Evolutionary conservation across 208 protist genomes (phyloP).

Genomic region (Angomonas deanei): DNA sequence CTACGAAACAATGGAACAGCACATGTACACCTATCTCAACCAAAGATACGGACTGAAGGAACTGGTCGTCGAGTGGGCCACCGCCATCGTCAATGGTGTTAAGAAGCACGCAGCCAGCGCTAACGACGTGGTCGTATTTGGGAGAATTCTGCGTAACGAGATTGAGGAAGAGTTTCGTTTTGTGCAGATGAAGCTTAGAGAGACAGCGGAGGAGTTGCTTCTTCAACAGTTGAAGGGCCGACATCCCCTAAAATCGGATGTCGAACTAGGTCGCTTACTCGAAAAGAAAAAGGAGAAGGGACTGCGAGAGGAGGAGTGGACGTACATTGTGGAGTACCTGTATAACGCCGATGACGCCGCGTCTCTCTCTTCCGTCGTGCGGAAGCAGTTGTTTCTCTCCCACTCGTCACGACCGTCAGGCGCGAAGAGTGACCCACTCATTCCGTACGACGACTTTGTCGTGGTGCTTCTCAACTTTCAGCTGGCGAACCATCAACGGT

Average conservation of each 20-base stretch:
- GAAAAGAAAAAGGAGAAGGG: conserved; percentile 42
- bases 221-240: conserved; percentile 53
- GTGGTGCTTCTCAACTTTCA: conserved; percentile 86
- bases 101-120: conserved; percentile 64
- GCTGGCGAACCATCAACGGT: conserved; percentile 83
- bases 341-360: conserved; percentile 78
- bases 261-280: conserved; percentile 45
- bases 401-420: not conserved
- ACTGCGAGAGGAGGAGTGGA: conserved; percentile 74
- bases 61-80: conserved; percentile 79
- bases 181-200: conserved; percentile 80
- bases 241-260: conserved; percentile 33
- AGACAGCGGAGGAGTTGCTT: conserved; percentile 81
- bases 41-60: conserved; percentile 85
- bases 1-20: conserved; percentile 90
- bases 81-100: conserved; percentile 68
- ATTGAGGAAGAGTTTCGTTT: conserved; percentile 91
- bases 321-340: conserved; percentile 85
- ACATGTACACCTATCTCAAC: conserved; percentile 91
- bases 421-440: not conserved
- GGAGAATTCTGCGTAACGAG: conserved; percentile 87
- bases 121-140: conserved; percentile 89
- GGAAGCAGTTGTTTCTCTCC: conserved; percentile 24
- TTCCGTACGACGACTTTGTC: conserved; percentile 63
- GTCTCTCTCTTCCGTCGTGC: conserved; percentile 54